Evolutionary conservation across 148 eudicot genomes (phyloP).

Genomic region (Rhododendron mucronatum): DNA sequence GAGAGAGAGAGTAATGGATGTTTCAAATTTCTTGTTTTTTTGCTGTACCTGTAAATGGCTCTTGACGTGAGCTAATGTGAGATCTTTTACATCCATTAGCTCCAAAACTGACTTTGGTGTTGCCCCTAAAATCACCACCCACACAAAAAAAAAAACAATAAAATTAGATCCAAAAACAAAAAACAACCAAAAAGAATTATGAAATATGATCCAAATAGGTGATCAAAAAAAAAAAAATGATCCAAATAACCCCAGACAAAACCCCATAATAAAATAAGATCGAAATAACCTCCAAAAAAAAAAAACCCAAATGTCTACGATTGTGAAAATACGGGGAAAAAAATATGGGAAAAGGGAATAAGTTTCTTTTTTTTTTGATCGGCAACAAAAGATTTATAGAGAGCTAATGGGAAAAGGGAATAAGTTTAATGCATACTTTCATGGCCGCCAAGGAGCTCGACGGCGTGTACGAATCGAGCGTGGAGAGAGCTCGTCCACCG

Average conservation of each 20-base stretch:
- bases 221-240: neutral
- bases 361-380: no score
- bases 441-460: slow-evolving; percentile 63
- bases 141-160: neutral
- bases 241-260: neutral
- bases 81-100: slow-evolving; percentile 66
- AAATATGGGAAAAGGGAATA: no score
- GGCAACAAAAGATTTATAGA: no score
- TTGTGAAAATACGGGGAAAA: no score
- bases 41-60: slow-evolving; percentile 54
- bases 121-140: slow-evolving; percentile 31
- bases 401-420: neutral
- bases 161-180: neutral
- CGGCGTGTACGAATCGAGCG: slow-evolving; percentile 50
- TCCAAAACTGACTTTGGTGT: slow-evolving; percentile 65
- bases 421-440: slow-evolving; percentile 30
- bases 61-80: slow-evolving; percentile 58
- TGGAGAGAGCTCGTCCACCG: slow-evolving; percentile 56
- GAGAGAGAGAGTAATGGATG: slow-evolving; percentile 2
- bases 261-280: neutral
- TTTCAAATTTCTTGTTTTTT: neutral
- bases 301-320: no score
- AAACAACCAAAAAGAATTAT: neutral
- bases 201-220: neutral
- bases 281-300: neutral